Percentiles rank a stretch among this genome's conserved stretches.
These are phyloP conservation scores for Tolypocladium amazonense DNA, from an alignment of 2,329 filamentous ascomycete genomes.

Conservation along the genomic window DNA sequence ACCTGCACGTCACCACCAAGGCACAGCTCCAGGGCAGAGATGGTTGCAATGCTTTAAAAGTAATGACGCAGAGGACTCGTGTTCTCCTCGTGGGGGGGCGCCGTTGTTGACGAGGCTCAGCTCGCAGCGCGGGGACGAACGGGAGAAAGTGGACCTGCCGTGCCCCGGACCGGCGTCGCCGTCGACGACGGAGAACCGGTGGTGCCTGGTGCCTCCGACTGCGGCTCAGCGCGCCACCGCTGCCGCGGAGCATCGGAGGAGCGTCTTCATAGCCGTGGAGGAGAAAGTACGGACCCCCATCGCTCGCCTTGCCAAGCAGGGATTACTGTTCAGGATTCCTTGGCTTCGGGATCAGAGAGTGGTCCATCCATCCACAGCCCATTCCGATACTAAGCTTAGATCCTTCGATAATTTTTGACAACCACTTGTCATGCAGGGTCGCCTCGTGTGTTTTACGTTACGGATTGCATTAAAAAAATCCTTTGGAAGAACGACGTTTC, in stretches of 20 bases:
- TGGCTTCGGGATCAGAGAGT: too few species aligned
- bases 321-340: neutral
- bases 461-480: neutral
- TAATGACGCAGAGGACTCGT: neutral
- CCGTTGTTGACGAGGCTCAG: neutral
- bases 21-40: neutral
- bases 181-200: neutral
- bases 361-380: neutral
- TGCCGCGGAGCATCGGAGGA: too few species aligned
- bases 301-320: neutral
- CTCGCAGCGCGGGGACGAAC: neutral
- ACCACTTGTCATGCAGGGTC: neutral
- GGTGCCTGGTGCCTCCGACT: neutral
- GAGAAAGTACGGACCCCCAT: neutral
- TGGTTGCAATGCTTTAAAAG: neutral
- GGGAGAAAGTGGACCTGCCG: constrained; percentile 3
- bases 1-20: neutral
- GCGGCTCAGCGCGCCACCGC: neutral
- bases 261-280: too few species aligned
- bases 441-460: neutral
- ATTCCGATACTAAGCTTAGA: neutral
- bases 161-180: constrained; percentile 4
- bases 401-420: neutral
- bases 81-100: neutral
- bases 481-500: neutral